A percentile compares a stretch with the other conserved stretches of the same genome.
phyloP scores from a whole-genome alignment of 495 filamentous ascomycete species.

The Aspergillus sclerotioniger region DNA sequence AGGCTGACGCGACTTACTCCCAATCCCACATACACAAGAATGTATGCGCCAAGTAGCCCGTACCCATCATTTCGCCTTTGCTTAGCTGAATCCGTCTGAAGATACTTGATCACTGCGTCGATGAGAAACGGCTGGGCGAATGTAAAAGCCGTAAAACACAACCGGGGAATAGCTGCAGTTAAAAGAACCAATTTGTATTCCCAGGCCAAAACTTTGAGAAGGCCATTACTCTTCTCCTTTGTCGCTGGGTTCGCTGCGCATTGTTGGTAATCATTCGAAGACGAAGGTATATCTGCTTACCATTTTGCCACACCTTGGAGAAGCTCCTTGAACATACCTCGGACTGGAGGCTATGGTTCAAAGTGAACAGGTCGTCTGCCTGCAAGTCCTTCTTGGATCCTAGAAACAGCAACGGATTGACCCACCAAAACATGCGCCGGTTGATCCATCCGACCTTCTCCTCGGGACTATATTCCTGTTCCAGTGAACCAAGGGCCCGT shows the following conservation, averaged over 20 bases:
- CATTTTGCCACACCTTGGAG: not conserved
- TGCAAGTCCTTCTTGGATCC: not conserved
- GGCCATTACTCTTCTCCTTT: not conserved
- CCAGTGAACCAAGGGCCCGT: not conserved
- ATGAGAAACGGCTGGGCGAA: constrained; percentile 5
- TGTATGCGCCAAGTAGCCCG: not conserved
- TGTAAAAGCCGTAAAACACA: constrained; percentile 2
- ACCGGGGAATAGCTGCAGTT: not conserved
- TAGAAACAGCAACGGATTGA: not conserved
- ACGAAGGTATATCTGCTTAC: not conserved
- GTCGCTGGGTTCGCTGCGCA: not conserved
- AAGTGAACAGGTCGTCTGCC: not conserved
- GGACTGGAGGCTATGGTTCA: not conserved
- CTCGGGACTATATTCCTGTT: not conserved
- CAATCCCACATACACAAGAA: not conserved
- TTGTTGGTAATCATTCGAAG: not conserved
- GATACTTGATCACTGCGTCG: not conserved
- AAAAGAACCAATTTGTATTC: not conserved
- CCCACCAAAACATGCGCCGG: constrained; percentile 4
- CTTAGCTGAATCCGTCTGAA: not conserved
- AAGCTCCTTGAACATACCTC: not conserved
- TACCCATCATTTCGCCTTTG: not conserved
- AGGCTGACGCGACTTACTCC: not conserved
- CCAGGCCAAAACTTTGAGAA: not conserved
- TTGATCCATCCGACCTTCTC: constrained; percentile 1